Percentiles rank a stretch among this genome's conserved stretches.
These are phyloP conservation scores for Mycena kentingensis DNA, from an alignment of 768 basidiomycete genomes.

Conservation along the genomic window DNA sequence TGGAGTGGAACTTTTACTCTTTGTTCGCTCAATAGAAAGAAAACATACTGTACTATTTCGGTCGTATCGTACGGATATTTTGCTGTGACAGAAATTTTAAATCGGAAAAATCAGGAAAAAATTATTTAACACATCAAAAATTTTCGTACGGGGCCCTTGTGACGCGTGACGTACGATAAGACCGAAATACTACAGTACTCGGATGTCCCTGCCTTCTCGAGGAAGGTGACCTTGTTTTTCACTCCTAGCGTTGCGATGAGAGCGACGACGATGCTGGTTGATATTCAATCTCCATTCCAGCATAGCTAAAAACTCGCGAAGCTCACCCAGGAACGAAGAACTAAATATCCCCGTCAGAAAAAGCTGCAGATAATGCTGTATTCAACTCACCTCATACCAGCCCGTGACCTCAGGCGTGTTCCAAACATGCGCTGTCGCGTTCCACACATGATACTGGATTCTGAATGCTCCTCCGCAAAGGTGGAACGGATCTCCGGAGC, in stretches of 20 bases:
- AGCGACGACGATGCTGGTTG: constrained; percentile 65
- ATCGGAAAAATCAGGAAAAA: too few relatives aligned
- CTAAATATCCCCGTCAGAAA: background rate
- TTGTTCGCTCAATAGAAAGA: too few relatives aligned
- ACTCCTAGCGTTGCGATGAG: constrained; percentile 75
- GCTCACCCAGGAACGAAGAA: too few relatives aligned
- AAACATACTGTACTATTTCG: too few relatives aligned
- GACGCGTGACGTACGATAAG: too few relatives aligned
- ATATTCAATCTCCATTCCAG: constrained; percentile 10
- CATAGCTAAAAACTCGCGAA: background rate
- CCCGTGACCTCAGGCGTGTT: constrained; percentile 65
- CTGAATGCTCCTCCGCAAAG: constrained; percentile 63
- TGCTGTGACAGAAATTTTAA: too few relatives aligned
- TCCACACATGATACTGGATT: constrained; percentile 57
- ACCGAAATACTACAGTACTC: too few relatives aligned
- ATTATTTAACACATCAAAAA: too few relatives aligned
- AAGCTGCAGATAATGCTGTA: background rate
- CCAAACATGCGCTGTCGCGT: constrained; percentile 60
- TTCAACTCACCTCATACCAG: constrained; percentile 65
- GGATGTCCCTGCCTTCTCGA: constrained; percentile 70
- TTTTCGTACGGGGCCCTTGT: too few relatives aligned
- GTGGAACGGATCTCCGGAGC: constrained; percentile 71
- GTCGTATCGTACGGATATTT: too few relatives aligned
- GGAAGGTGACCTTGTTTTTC: constrained; percentile 80
- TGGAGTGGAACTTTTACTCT: too few relatives aligned